phyloP scores from a whole-genome alignment of 169 alveolate species.

The Plasmodium malariae region DNA sequence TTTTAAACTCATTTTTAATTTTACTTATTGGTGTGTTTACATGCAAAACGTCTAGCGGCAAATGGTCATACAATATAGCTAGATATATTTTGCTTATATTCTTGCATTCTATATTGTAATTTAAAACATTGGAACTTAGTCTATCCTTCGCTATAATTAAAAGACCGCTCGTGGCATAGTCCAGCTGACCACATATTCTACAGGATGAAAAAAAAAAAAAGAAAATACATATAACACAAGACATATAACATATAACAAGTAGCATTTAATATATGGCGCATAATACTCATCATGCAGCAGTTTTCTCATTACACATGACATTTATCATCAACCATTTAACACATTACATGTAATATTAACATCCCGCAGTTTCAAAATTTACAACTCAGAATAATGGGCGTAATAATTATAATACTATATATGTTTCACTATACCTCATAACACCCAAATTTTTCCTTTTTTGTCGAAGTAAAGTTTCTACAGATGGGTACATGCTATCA shows the following conservation, averaged over 20 bases:
- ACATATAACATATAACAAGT: not conserved
- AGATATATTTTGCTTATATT: constrained; percentile 71
- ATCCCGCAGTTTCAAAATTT: too few species aligned
- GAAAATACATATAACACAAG: too few species aligned
- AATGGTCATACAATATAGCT: constrained; percentile 67
- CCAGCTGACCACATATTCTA: constrained; percentile 78
- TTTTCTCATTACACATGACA: too few species aligned
- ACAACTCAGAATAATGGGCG: too few species aligned
- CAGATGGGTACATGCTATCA: constrained; percentile 69
- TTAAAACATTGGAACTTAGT: constrained; percentile 53
- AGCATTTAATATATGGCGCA: too few species aligned
- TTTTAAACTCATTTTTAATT: constrained; percentile 56
- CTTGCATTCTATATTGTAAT: constrained; percentile 63
- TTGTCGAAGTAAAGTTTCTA: constrained; percentile 65
- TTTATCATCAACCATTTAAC: too few species aligned
- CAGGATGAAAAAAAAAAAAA: not conserved
- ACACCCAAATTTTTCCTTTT: constrained; percentile 37
- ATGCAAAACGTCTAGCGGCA: constrained; percentile 65
- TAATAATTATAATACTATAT: too few species aligned
- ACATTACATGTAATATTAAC: too few species aligned
- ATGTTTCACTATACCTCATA: constrained; percentile 49
- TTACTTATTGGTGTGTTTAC: constrained; percentile 72
- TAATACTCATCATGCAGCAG: too few species aligned
- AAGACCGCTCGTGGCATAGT: constrained; percentile 77
- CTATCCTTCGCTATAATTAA: constrained; percentile 69